phyloP scores from a whole-genome alignment of 2,329 filamentous ascomycete genomes.

The Proliferodiscus dingleyae region DNA sequence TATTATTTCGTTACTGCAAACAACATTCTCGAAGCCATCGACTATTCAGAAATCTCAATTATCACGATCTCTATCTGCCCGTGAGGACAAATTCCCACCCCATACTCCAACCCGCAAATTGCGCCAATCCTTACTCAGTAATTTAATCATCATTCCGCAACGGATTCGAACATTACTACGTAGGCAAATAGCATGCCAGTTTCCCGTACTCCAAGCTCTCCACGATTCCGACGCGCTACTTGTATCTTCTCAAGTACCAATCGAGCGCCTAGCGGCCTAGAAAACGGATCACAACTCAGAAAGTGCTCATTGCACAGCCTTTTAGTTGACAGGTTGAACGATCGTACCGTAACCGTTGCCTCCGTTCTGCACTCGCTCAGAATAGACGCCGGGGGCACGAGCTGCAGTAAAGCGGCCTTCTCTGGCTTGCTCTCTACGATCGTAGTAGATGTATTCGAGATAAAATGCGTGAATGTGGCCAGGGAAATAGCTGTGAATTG shows the following conservation, averaged over 20 bases:
- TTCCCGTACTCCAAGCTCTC: neutral
- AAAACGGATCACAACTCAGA: conserved; percentile 26
- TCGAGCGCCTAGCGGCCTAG: neutral
- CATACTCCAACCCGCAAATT: too few relatives aligned
- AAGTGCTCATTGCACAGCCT: neutral
- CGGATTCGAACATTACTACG: too few relatives aligned
- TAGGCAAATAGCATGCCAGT: too few relatives aligned
- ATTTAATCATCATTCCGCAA: too few relatives aligned
- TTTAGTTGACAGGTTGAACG: conserved; percentile 22
- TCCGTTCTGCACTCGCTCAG: conserved; percentile 67
- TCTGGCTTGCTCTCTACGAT: conserved; percentile 59
- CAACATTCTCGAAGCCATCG: too few relatives aligned
- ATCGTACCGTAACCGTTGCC: conserved; percentile 55
- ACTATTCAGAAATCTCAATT: too few relatives aligned
- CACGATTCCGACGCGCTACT: neutral
- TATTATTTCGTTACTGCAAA: too few relatives aligned
- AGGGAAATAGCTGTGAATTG: conserved; percentile 36
- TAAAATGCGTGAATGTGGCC: conserved; percentile 34
- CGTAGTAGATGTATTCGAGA: conserved; percentile 73
- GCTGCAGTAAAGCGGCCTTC: conserved; percentile 49
- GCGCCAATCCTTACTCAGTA: too few relatives aligned
- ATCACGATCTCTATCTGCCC: too few relatives aligned
- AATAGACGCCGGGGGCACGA: conserved; percentile 66
- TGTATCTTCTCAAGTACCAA: neutral
- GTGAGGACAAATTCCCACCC: too few relatives aligned